Evolutionary conservation across 2,329 filamentous ascomycete genomes (phyloP).

Genomic region (Rhinocladiella similis): DNA sequence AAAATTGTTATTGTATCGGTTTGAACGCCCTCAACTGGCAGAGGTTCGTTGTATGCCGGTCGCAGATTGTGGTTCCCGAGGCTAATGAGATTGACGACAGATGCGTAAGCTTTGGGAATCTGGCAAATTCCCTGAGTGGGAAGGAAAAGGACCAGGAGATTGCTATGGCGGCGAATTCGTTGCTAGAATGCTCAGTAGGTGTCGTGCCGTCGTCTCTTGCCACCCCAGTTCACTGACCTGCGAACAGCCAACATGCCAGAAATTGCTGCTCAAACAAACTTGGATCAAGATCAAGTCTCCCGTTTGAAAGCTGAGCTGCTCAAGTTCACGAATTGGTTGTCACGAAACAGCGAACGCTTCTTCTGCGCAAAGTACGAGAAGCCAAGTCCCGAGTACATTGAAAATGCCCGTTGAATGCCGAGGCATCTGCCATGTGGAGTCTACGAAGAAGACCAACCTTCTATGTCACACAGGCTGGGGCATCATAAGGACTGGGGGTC

Average conservation of each 20-base stretch:
- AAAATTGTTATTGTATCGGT: conserved; percentile 87
- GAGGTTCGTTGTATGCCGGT: conserved; percentile 19
- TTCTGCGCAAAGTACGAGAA: conserved; percentile 57
- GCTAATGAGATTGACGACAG: conserved; percentile 36
- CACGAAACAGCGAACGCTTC: conserved; percentile 72
- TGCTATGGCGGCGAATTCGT: conserved; percentile 94
- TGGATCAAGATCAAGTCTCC: conserved; percentile 88
- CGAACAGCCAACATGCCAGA: conserved; percentile 80
- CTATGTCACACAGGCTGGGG: no score
- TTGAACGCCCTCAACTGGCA: conserved; percentile 83
- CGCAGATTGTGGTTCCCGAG: background rate
- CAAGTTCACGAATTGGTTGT: conserved; percentile 83
- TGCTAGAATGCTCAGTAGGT: conserved; percentile 79
- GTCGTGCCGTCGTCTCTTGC: background rate
- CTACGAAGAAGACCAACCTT: background rate
- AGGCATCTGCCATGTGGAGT: background rate
- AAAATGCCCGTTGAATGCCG: conserved; percentile 17
- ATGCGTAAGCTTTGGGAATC: conserved; percentile 70
- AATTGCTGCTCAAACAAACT: conserved; percentile 94
- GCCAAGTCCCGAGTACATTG: conserved; percentile 33
- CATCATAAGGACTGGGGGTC: no score
- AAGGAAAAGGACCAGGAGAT: conserved; percentile 72
- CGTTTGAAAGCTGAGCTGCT: conserved; percentile 85
- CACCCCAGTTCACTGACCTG: background rate
- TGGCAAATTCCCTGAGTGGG: conserved; percentile 58